Evolutionary conservation across 2,329 filamentous ascomycete genomes (phyloP).

Genomic region (Xylariaceae sp.): DNA sequence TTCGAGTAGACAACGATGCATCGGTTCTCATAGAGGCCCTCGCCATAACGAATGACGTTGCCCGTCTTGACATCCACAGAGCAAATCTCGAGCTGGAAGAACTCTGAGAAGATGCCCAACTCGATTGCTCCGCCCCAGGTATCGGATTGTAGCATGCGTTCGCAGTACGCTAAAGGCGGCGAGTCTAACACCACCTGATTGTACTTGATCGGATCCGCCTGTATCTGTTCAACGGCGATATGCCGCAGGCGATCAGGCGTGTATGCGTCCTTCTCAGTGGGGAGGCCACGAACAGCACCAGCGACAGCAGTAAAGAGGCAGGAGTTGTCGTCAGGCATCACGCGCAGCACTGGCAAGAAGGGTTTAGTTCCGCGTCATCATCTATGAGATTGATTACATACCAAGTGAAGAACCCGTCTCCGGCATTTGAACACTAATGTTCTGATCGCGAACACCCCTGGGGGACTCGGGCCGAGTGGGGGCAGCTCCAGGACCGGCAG

Average conservation of each 20-base stretch:
- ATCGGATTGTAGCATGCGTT: no score
- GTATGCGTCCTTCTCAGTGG: no score
- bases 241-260: no score
- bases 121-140: no score
- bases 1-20: slow-evolving; percentile 15
- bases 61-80: slow-evolving; percentile 12
- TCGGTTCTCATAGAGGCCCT: slow-evolving; percentile 11
- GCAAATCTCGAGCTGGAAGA: slow-evolving; percentile 14
- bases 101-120: slow-evolving; percentile 1
- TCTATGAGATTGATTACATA: slow-evolving; percentile 18
- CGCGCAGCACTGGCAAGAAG: slow-evolving; percentile 60
- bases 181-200: no score
- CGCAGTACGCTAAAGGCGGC: no score
- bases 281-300: slow-evolving; percentile 62
- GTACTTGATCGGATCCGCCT: no score
- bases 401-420: slow-evolving; percentile 47
- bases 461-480: slow-evolving; percentile 1
- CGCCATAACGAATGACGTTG: slow-evolving; percentile 14
- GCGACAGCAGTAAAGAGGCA: slow-evolving; percentile 91
- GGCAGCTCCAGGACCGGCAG: slow-evolving; percentile 3
- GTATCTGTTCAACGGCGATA: no score
- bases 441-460: slow-evolving; percentile 32
- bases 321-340: slow-evolving; percentile 96
- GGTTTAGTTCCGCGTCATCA: slow-evolving; percentile 3
- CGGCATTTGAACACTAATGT: slow-evolving; percentile 45